phyloP scores from a whole-genome alignment of 2,329 filamentous ascomycete species.

The Trichoderma brevicompactum region DNA sequence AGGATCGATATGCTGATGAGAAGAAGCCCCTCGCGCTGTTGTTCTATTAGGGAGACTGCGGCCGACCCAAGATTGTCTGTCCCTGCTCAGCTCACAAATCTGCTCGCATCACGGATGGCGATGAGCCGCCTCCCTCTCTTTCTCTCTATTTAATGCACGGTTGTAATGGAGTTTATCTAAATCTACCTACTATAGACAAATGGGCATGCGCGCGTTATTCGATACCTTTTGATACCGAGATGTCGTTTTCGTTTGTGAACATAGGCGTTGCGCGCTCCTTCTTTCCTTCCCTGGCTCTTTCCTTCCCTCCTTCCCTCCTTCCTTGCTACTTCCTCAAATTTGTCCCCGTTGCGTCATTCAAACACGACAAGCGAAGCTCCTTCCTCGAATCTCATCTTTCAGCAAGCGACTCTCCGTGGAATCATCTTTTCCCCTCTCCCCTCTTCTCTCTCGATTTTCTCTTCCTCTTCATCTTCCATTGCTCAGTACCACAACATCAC shows the following conservation, averaged over 20 bases:
- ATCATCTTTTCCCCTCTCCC: slow-evolving; percentile 31
- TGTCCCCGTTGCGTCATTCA: not conserved
- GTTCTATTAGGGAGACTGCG: slow-evolving; percentile 60
- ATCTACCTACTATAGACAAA: not conserved
- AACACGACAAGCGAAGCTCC: not conserved
- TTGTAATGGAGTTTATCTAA: not conserved
- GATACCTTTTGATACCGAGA: no score
- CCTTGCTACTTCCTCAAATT: not conserved
- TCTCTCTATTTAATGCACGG: not conserved
- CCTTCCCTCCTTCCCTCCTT: no score
- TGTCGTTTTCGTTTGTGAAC: not conserved
- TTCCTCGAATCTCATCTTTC: slow-evolving; percentile 6
- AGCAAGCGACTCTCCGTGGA: not conserved
- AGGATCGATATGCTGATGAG: slow-evolving; percentile 66
- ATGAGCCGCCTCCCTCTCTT: not conserved
- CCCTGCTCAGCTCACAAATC: not conserved
- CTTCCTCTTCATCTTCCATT: slow-evolving; percentile 32
- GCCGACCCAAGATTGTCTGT: not conserved
- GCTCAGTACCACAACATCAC: slow-evolving; percentile 30
- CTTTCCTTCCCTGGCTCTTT: not conserved
- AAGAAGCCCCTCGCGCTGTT: slow-evolving; percentile 64
- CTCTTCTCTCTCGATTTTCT: slow-evolving; percentile 24
- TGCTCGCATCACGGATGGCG: not conserved
- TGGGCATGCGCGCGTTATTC: not conserved
- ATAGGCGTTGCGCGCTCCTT: not conserved